Conservation (phyloP, 176 grass and related monocot genomes). For the Paspalum notatum region DNA sequence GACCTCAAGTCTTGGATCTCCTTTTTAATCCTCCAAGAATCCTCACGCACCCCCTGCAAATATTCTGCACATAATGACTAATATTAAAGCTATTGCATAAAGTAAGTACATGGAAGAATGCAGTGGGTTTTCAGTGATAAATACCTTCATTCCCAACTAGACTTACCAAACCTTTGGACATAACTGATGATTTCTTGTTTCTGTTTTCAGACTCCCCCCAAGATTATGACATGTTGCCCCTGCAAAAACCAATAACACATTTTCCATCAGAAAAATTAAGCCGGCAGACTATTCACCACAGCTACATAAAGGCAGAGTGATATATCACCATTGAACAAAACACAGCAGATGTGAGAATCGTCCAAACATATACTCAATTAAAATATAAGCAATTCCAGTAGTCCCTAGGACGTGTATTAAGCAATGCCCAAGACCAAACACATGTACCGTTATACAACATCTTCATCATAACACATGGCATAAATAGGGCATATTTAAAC, state of each 20-base stretch:
- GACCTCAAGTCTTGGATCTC: slow-evolving; percentile 3
- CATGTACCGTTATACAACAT: too few species aligned
- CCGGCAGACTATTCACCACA: not conserved
- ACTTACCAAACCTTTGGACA: not conserved
- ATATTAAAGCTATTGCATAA: not conserved
- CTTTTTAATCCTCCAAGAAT: not conserved
- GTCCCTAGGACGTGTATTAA: too few species aligned
- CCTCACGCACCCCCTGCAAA: not conserved
- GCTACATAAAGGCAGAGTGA: not conserved
- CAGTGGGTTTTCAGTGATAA: not conserved
- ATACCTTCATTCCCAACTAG: not conserved
- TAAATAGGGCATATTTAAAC: too few species aligned
- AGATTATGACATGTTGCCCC: not conserved
- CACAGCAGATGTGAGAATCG: too few species aligned
- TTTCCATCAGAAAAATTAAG: not conserved
- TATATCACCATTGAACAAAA: not conserved
- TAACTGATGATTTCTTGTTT: slow-evolving; percentile 5
- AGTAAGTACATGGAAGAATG: not conserved
- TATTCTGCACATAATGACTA: not conserved
- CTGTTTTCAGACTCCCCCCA: not conserved
- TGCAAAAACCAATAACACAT: not conserved
- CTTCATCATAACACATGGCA: too few species aligned
- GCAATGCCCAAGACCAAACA: too few species aligned
- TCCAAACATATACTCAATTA: too few species aligned
- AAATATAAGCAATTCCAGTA: too few species aligned